These are phyloP conservation scores for Rhodotorula taiwanensis DNA, from an alignment of 768 basidiomycete genomes.

Conservation along the genomic window DNA sequence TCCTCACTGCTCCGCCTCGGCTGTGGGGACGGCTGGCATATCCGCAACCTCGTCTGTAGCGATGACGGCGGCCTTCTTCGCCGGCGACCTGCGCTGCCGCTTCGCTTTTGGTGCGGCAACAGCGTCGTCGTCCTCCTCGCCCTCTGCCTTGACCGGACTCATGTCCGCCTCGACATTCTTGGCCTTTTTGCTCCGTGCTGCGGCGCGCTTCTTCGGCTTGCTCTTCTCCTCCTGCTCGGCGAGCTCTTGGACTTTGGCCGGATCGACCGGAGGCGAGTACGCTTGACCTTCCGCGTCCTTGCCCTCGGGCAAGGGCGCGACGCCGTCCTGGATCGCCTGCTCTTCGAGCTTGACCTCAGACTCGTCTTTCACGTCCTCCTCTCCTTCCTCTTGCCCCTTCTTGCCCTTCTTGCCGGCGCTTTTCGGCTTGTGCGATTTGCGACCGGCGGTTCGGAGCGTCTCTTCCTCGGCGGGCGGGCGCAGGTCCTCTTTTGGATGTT, in stretches of 20 bases:
- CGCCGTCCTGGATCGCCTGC: slow-evolving; percentile 6
- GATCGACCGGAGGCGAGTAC: neutral
- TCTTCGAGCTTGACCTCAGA: too few species aligned
- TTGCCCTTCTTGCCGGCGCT: slow-evolving; percentile 44
- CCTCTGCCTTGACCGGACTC: neutral
- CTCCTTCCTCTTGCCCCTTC: neutral
- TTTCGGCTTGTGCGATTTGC: slow-evolving; percentile 43
- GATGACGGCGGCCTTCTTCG: too few species aligned
- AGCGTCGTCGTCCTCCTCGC: neutral
- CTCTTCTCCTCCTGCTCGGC: slow-evolving; percentile 1
- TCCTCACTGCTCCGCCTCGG: too few species aligned
- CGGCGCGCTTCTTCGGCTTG: slow-evolving; percentile 16
- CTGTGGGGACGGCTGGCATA: too few species aligned
- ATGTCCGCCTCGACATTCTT: neutral
- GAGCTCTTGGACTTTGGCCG: neutral
- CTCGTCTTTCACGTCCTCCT: neutral
- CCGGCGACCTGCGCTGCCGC: too few species aligned
- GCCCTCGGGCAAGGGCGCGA: slow-evolving; percentile 16
- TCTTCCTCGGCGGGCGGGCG: slow-evolving; percentile 50
- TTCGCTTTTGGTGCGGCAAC: neutral
- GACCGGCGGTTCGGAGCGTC: slow-evolving; percentile 47
- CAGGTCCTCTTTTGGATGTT: slow-evolving; percentile 47
- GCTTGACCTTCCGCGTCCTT: slow-evolving; percentile 23
- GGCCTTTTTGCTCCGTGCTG: neutral
- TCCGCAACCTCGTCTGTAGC: too few species aligned